Percentiles rank a stretch among this genome's conserved stretches.
Conservation (phyloP, 2,329 filamentous ascomycete genomes). For the Penicillium sp. region DNA sequence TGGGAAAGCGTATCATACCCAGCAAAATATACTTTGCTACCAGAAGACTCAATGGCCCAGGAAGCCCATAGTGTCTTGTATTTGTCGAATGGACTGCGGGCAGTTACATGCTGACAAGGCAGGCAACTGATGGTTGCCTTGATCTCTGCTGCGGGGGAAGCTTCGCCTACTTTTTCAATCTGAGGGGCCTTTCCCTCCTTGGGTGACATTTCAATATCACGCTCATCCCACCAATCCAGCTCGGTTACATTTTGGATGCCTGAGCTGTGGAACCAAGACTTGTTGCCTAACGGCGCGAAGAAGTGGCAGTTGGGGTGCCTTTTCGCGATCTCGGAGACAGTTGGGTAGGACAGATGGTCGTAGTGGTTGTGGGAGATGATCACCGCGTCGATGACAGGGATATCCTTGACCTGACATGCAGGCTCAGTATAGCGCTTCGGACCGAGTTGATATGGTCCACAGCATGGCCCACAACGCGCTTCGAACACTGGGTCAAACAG, state of each 20-base stretch:
- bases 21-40: slow-evolving; percentile 78
- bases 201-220: slow-evolving; percentile 62
- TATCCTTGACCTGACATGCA: slow-evolving; percentile 71
- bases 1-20: slow-evolving; percentile 41
- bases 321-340: slow-evolving; percentile 65
- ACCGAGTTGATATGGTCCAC: slow-evolving; percentile 61
- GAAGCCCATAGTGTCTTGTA: slow-evolving; percentile 79
- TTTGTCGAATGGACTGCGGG: slow-evolving; percentile 64
- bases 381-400: slow-evolving; percentile 58
- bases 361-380: slow-evolving; percentile 90
- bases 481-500: slow-evolving; percentile 94
- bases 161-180: slow-evolving; percentile 27
- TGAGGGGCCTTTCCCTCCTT: slow-evolving; percentile 23
- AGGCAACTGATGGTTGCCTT: slow-evolving; percentile 70
- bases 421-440: slow-evolving; percentile 73
- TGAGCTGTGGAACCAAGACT: slow-evolving; percentile 69
- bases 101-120: slow-evolving; percentile 78
- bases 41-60: slow-evolving; percentile 71
- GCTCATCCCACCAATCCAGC: slow-evolving; percentile 91
- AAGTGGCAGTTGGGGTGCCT: slow-evolving; percentile 76
- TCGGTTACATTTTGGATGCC: slow-evolving; percentile 77
- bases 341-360: slow-evolving; percentile 78
- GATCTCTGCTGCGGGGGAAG: slow-evolving; percentile 47
- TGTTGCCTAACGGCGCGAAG: slow-evolving; percentile 79
- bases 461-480: slow-evolving; percentile 75